Base-by-base conservation (phyloP, 1,284 basidiomycete genomes). In the Neolentinus lepideus region DNA sequence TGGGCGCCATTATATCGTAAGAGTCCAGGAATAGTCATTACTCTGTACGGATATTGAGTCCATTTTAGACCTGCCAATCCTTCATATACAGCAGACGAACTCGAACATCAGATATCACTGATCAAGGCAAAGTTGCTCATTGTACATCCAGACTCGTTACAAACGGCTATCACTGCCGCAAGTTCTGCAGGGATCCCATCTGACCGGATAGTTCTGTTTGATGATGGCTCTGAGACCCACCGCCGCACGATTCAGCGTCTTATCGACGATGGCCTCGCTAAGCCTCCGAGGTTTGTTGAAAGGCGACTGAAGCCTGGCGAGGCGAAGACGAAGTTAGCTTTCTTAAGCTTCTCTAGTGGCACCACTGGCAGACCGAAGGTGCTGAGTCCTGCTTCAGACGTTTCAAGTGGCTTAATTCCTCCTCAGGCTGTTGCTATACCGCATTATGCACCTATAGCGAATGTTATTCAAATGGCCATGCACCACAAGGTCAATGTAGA, bases 291-390 rank as follows among this genome's bases (percentile, higher is more conserved):
- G 35, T 88, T 79, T 61, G 71, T 68, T 2, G 81, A 83, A 60
- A 69, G 74, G 33, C 71, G 67, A 16, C 71, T 92, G 38, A 67
- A 63, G 16, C 73, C 78, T 1, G 88, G 85, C 0, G 89, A 92
- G 68, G 82, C 74, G 19, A 82, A 77, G 67, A 82, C 73, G 8
- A 84, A 84, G 58, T 61, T 91, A 3, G 91, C 90, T 0, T 85
- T 92, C 60, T 69, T 91, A 36, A 84, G 77, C 52, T 90, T 92
- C 66, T 91, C 88, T 0, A 89, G 85, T 56, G 91, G 90, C 16
- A 93, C 91, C 1, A 93, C 91, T 60, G 90, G 90, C 6, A 83
- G 79, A 62, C 87, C 91, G 1, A 92, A 92, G 77, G 86, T 82
- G 58, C 38, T 47, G 19, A n/a, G 35, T 50, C 52, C n/a, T 26